A percentile compares a stretch with the other conserved stretches of the same genome.
These are phyloP conservation scores for Dendrobium officinale DNA, from an alignment of 106 monocot genomes.

Conservation along the genomic window DNA sequence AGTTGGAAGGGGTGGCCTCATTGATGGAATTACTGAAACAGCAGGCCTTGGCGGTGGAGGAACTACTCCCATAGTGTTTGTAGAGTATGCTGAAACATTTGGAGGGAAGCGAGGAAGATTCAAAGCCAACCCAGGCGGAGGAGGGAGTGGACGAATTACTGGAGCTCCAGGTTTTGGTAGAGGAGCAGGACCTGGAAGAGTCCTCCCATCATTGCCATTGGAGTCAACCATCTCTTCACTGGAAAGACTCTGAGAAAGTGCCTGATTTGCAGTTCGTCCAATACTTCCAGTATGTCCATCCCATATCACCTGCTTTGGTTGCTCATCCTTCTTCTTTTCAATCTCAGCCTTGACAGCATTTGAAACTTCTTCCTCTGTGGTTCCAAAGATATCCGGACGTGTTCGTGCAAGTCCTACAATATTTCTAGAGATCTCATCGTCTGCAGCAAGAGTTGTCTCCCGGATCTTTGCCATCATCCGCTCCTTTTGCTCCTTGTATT, in stretches of 20 bases:
- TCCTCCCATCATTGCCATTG: conserved; percentile 29
- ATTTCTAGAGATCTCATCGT: conserved; percentile 94
- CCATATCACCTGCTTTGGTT: conserved; percentile 96
- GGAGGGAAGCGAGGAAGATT: conserved; percentile 66
- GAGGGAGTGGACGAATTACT: conserved; percentile 71
- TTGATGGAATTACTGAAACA: conserved; percentile 27
- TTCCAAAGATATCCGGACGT: conserved; percentile 96
- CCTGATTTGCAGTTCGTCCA: conserved; percentile 90
- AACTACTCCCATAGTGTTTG: conserved; percentile 16
- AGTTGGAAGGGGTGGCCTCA: conserved; percentile 48
- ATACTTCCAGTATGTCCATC: conserved; percentile 97
- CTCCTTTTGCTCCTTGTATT: conserved; percentile 99
- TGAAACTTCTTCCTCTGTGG: conserved; percentile 95
- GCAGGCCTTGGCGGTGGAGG: conserved; percentile 34
- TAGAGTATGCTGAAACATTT: conserved; percentile 29
- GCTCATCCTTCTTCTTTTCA: conserved; percentile 98
- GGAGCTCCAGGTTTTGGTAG: conserved; percentile 61
- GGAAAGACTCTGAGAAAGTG: conserved; percentile 53
- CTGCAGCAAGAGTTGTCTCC: conserved; percentile 90
- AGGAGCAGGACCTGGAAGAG: conserved; percentile 72
- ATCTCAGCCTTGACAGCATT: conserved; percentile 98
- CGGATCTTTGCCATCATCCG: conserved; percentile 99
- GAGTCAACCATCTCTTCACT: conserved; percentile 49
- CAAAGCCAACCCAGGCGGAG: conserved; percentile 63
- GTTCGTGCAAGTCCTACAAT: conserved; percentile 95